These are phyloP conservation scores for Panicum hallii DNA, from an alignment of 202 grass and related monocot genomes.

Conservation along the genomic window DNA sequence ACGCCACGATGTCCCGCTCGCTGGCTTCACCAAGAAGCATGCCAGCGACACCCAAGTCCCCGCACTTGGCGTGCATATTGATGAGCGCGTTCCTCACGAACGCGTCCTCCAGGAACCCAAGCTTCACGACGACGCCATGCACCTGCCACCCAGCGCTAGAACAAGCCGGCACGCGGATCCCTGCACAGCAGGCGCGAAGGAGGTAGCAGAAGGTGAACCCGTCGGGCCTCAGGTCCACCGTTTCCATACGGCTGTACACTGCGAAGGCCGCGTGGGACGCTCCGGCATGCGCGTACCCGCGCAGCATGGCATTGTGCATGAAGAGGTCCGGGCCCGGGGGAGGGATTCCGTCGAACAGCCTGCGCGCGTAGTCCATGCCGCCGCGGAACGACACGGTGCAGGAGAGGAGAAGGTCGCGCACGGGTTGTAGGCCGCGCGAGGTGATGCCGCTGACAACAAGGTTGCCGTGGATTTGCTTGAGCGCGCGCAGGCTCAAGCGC, in stretches of 20 bases:
- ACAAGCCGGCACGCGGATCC: neutral
- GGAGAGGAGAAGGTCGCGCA: slow-evolving; percentile 43
- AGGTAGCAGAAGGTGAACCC: slow-evolving; percentile 54
- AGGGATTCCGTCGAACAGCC: slow-evolving; percentile 52
- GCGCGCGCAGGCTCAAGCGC: slow-evolving; percentile 35
- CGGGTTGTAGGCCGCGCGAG: slow-evolving; percentile 10
- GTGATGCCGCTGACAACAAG: slow-evolving; percentile 44
- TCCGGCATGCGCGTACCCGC: slow-evolving; percentile 32
- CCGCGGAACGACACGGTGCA: slow-evolving; percentile 32
- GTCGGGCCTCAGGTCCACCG: slow-evolving; percentile 15
- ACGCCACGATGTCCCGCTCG: slow-evolving; percentile 41
- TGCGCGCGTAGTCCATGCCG: slow-evolving; percentile 52
- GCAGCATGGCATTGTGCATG: slow-evolving; percentile 59
- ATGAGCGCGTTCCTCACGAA: slow-evolving; percentile 58
- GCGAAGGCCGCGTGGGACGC: slow-evolving; percentile 20
- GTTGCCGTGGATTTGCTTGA: slow-evolving; percentile 52
- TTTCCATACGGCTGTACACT: slow-evolving; percentile 26
- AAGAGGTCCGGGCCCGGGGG: slow-evolving; percentile 53
- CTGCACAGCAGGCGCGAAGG: slow-evolving; percentile 20
- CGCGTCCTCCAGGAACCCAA: slow-evolving; percentile 20
- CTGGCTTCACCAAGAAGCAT: slow-evolving; percentile 38
- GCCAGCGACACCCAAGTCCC: slow-evolving; percentile 26
- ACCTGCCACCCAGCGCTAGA: slow-evolving; percentile 36
- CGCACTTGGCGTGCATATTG: slow-evolving; percentile 52
- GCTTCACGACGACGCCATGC: slow-evolving; percentile 40